Base-by-base conservation (phyloP, 768 basidiomycete species). In the Asterophora lycoperdoides region DNA sequence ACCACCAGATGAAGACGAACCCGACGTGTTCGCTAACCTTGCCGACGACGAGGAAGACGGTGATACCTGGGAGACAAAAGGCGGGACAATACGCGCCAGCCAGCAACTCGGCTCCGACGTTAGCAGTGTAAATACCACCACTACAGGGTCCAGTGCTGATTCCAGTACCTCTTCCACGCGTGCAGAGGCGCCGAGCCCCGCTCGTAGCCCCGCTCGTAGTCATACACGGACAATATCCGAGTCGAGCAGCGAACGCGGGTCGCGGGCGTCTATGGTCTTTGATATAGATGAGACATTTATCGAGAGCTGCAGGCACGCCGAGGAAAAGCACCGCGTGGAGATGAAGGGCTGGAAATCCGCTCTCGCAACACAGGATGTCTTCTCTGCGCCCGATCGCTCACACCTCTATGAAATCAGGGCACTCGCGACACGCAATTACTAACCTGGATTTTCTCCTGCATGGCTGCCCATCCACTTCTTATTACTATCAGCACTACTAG, bases 21-120 rank as follows among this genome's bases (percentile, higher is more conserved):
- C 90, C 6, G 93, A 97, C 62, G 88, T 93, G n/a, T 95, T 96
- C 64, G 91, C 89, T 39, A 87, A 90, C 56, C 78, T 93, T 23
- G 89, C 86, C 2, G 93, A 95, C 55, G 94, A 95, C 57, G 93
- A 94, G 63, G 86, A 90, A 49, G 87, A 88, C 44, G 79, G 78
- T 41, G 79, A 79, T 46, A 74, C 67, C 17, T 87, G 84, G 81
- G 86, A 86, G 62, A 73, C 75, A 23, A 85, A 83, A 55, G 85
- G 82, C 17, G 86, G 83, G 20, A 93, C 92, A 1, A 91, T 94
- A 43, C 86, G 86, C 40, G 83, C 84, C 19, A 77, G 66, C 55
- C 66, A 74, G 39, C 69, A 66, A 45, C 68, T 65, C 14, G 62
- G 64, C 28, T 64, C 69, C 4, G 66, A 68, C 47, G 60, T 62